Conservation (phyloP, 1,284 basidiomycete species). For the Trametes sp. region DNA sequence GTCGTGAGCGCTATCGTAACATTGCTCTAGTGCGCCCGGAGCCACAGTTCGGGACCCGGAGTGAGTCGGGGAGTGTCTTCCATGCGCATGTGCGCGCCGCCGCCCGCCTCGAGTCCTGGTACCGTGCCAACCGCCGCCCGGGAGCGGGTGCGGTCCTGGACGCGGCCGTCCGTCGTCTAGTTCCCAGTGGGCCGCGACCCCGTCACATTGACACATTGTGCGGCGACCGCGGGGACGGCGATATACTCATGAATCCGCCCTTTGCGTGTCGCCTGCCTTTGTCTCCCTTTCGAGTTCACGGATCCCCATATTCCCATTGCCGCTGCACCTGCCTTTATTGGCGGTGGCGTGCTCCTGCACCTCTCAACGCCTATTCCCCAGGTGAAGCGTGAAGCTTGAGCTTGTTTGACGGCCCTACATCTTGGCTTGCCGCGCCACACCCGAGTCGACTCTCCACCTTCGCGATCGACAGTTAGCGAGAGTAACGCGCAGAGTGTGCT, state of each 20-base stretch:
- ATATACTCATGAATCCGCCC: neutral
- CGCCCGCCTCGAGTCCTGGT: neutral
- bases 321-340: no score
- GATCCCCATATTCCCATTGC: no score
- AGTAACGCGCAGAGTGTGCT: no score
- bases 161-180: neutral
- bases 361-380: no score
- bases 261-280: neutral
- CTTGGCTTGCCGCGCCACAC: neutral
- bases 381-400: slow-evolving; percentile 2
- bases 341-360: no score
- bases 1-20: no score
- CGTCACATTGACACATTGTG: neutral
- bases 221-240: no score
- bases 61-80: no score
- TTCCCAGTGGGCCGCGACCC: neutral
- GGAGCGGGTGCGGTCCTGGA: neutral
- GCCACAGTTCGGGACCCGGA: slow-evolving; percentile 16
- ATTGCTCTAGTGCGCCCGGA: no score
- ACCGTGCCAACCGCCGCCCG: slow-evolving; percentile 5
- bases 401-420: neutral
- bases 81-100: slow-evolving; percentile 8
- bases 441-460: neutral
- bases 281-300: no score
- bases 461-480: neutral